Percentiles rank a stretch among this genome's conserved stretches.
Conservation (phyloP, 2,329 filamentous ascomycete species). For the Metarhizium brunneum region DNA sequence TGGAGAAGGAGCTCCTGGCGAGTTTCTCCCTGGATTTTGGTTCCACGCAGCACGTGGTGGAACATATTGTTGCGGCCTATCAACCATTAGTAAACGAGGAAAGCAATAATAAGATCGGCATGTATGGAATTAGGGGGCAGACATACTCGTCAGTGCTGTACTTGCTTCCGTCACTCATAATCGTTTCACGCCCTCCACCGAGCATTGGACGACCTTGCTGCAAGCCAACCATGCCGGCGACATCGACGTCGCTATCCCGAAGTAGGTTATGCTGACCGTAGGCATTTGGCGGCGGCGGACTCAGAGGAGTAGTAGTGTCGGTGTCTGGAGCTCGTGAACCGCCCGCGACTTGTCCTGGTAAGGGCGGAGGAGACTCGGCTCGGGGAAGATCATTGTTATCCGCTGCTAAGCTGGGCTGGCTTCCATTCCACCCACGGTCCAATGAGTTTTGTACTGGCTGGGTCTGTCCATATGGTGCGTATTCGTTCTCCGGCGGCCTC, state of each 20-base stretch:
- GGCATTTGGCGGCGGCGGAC: constrained; percentile 27
- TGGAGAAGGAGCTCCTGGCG: constrained; percentile 37
- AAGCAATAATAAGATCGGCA: neutral
- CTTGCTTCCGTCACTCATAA: constrained; percentile 58
- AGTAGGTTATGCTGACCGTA: constrained; percentile 38
- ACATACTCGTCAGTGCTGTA: constrained; percentile 65
- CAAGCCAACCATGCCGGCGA: constrained; percentile 63
- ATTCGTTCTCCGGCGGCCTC: constrained; percentile 15
- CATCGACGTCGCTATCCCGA: constrained; percentile 60
- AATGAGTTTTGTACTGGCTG: constrained; percentile 8
- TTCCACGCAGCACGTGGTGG: constrained; percentile 50
- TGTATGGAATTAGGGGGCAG: neutral
- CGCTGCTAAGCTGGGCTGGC: constrained; percentile 10
- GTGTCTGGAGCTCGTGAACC: constrained; percentile 69
- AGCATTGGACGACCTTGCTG: constrained; percentile 41
- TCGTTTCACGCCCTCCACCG: constrained; percentile 34
- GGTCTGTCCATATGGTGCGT: constrained; percentile 20
- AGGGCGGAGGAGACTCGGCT: constrained; percentile 55
- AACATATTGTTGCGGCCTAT: constrained; percentile 35
- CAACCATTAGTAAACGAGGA: neutral
- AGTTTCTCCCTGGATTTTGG: constrained; percentile 31
- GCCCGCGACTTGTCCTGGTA: constrained; percentile 35
- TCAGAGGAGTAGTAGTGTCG: constrained; percentile 56
- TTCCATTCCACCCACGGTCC: constrained; percentile 4
- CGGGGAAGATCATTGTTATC: constrained; percentile 43